A percentile compares a stretch with the other conserved stretches of the same genome.
phyloP scores from a whole-genome alignment of 345 rosid species.

The Citrus unshiu region DNA sequence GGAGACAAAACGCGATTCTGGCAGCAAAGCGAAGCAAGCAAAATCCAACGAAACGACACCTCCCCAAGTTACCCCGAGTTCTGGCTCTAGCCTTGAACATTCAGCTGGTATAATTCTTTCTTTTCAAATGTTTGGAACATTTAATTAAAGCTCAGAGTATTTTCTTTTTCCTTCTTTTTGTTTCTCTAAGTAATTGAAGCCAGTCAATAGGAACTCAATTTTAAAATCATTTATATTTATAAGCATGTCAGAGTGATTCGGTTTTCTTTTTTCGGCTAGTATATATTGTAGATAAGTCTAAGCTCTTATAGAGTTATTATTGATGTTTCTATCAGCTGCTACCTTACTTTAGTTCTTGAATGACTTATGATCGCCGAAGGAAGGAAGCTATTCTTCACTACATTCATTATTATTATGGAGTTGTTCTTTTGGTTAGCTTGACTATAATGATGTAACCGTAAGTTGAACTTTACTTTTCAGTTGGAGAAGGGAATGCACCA shows the following conservation, averaged over 20 bases:
- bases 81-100: slow-evolving; percentile 22
- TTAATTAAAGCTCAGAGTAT: not conserved
- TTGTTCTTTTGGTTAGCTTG: not conserved
- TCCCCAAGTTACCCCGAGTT: not conserved
- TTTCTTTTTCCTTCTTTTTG: not conserved
- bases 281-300: not conserved
- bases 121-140: not conserved
- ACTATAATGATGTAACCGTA: not conserved
- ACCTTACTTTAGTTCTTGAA: not conserved
- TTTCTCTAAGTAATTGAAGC: not conserved
- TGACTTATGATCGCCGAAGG: not conserved
- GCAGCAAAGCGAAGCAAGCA: slow-evolving; percentile 22
- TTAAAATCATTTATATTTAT: not conserved
- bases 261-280: not conserved
- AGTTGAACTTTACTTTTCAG: not conserved
- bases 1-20: slow-evolving; percentile 17
- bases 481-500: slow-evolving; percentile 23
- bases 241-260: not conserved
- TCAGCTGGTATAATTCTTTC: slow-evolving; percentile 29
- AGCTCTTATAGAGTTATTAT: not conserved
- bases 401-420: not conserved
- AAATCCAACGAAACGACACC: slow-evolving; percentile 17
- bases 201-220: not conserved
- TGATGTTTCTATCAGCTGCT: not conserved
- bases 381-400: not conserved